Evolutionary conservation across 2,329 filamentous ascomycete genomes (phyloP), one percentile per base, ranked within the genome.

Genomic region (Akanthomyces uredinophilus): DNA sequence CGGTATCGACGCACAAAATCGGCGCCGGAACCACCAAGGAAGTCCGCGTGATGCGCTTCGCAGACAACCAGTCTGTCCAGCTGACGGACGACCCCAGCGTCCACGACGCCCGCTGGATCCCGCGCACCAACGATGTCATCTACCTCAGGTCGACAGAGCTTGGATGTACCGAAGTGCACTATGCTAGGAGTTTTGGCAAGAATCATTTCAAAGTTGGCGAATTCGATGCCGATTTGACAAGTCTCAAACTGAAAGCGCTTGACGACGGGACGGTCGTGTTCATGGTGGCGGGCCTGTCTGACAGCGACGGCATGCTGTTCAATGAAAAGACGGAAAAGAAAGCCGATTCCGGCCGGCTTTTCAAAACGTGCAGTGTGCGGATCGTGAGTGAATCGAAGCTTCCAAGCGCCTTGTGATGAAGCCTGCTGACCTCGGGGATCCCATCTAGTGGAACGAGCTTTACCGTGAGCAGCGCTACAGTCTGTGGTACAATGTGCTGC

Each of bases 401-500:
- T 35, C 14, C 41, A 52, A 11, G 18, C 20, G 44, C 2, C n/a
- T 13, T 27, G 2, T 1, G 11, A 41, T 16, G n/a, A 14, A 13
- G 16, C 27, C 27, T 50, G 18, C 43, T 54, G 20, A 54, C 41
- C 32, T 8, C 6, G 56, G 35, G 47, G 5, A 39, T 10, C 54
- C 50, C 50, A 5, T 4, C 18, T 56, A 78, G 72, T 73, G 71
- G 71, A 70, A 74, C 60, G 61, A 67, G 1, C 72, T 73, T 39
- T 67, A 66, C 27, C 70, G 69, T 24, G 66, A 69, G 8, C 67
- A 73, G 44, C 71, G 67, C 22, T 71, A 74, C 58, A 65, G 69
- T 5, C 71, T 79, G 29, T 79, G 76, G 73, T 78, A 77, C 67
- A 73, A 71, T 11, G 70, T 67, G 13, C 67, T 79, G 20, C 65